Conservation (phyloP, 768 basidiomycete species). For the Pisolithus orientalis region DNA sequence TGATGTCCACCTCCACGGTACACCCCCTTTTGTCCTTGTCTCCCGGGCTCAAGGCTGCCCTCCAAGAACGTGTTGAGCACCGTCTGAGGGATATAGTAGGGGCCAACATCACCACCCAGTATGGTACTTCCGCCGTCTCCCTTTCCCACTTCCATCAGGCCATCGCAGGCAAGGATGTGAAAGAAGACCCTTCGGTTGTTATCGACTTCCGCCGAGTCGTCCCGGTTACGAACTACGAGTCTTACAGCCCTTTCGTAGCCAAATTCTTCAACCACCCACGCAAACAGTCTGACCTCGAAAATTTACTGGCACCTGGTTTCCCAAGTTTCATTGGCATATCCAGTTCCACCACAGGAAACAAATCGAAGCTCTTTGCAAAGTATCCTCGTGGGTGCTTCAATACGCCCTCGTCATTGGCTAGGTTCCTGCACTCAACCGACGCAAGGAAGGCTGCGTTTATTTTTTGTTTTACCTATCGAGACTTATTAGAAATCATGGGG, state of each 20-base stretch:
- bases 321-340: neutral
- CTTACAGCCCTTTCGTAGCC: conserved; percentile 2
- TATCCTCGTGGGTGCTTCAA: conserved; percentile 3
- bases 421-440: no score
- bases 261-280: neutral
- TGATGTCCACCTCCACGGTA: neutral
- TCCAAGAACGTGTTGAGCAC: neutral
- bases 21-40: neutral
- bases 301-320: conserved; percentile 3
- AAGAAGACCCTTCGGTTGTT: neutral
- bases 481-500: neutral
- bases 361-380: conserved; percentile 5
- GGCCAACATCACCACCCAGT: neutral
- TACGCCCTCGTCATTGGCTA: no score
- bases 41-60: neutral
- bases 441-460: neutral
- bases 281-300: neutral
- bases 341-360: conserved; percentile 4
- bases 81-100: neutral
- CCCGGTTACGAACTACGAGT: conserved; percentile 2
- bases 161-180: no score
- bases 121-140: neutral
- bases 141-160: no score
- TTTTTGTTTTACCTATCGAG: neutral
- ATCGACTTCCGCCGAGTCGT: neutral